Evolutionary conservation across 2,329 filamentous ascomycete species (phyloP), one percentile per base, ranked within the genome.

Genomic region (Thelonectria discophora): DNA sequence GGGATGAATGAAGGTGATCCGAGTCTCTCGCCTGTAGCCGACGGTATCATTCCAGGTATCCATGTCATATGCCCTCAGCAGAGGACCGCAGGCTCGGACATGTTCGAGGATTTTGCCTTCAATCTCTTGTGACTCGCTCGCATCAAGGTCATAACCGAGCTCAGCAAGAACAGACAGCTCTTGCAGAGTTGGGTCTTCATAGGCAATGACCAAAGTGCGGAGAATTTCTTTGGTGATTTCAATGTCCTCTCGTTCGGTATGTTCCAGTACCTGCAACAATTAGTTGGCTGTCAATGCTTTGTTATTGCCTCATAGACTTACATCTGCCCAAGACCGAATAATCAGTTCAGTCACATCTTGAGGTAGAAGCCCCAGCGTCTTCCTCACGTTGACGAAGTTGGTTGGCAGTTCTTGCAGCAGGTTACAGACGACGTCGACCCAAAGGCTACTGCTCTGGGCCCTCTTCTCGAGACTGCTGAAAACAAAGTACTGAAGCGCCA

Each of bases 151-250:
- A 6, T 45, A 46, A 12, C 47, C 40, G 8, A 63, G 12, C 18
- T 60, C 61, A 24, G 58, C 58, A 58, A 64, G 54, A 8, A 64
- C 30, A 27, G 42, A 45, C 1, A 64, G 40, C 15, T 64, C 62
- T 11, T 61, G 48, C 3, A 61, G 40, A 15, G 62, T 64, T 37
- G 58, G 62, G 7, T 61, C 51, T 27, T 64, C 62, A 27, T 61
- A 58, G 2, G 62, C 54, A 8, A 64, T 46, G 8, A 61, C 54
- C 1, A 64, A 32, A 11, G 58, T 61, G n/a, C 62, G 62, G 10
- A 64, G 62, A 17, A 64, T 57, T n/a, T 64, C 62, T 10, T 64
- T 62, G 42, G 53, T 46, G 18, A 42, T 61, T 13, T 61, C 57
- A 10, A 64, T 40, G 9, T 37, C 37, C 12, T 60, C 49, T 17